Base-by-base conservation (phyloP, 176 grass and related monocot species). In the Oryza glumipatula region DNA sequence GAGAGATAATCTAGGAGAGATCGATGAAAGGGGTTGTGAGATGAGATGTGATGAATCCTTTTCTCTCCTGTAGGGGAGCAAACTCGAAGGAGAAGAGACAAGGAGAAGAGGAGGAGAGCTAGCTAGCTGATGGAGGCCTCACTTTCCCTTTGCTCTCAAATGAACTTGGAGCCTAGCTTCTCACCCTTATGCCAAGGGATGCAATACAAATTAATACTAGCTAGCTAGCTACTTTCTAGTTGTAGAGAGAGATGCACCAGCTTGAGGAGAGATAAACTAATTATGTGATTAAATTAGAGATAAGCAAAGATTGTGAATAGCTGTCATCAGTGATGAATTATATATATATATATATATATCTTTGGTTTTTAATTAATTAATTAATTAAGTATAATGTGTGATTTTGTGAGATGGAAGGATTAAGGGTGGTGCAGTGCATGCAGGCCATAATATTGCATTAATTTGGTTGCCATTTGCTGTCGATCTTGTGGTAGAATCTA, bases 111-210 rank as follows among this genome's bases (percentile, higher is more conserved):
- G 45, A 21, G 16, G 76, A 78, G 76, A 51, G 64, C 48, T 14
- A 51, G 64, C 48, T 14, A 83, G 61, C 65, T 76, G 85, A 87
- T 61, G 78, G 70, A 26, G 65, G 39, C 72, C 79, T 79, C 65
- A 76, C 80, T 80, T 87, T 51, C 69, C 84, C 80, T 80, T 90
- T 76, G 89, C 69, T 84, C 80, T 80, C 39, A 73, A 83, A 63
- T 63, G 9, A 23, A 66, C 79, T 46, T 68, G 72, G 72, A 82
- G 52, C 17, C 19, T 58, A 58, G 54, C 39, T 41, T 1, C 4
- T 1, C 4, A 30, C 47, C 47, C 24, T 35, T 56, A 15, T 87
- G 85, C 72, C 64, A 48, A 77, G 80, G 60, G 86, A 78, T 82
- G 86, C 21, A 63, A 63, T 63, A 63, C 58, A 83, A 86, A 86